Percentiles rank a stretch among this genome's conserved stretches.
These are phyloP conservation scores for Tripidium arundinaceum DNA, from an alignment of 202 grass and related monocot genomes.

Conservation along the genomic window DNA sequence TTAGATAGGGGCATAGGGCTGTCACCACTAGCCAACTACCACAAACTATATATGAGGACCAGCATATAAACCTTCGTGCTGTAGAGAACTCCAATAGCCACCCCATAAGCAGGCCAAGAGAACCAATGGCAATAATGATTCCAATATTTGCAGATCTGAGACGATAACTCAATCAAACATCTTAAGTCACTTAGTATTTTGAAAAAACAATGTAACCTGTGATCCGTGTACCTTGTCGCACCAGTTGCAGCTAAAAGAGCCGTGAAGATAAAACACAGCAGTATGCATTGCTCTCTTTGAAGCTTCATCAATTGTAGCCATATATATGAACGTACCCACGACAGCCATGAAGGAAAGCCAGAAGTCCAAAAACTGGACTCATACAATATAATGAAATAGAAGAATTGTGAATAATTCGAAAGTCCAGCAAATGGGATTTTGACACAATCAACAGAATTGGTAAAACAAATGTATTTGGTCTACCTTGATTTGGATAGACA, in stretches of 20 bases:
- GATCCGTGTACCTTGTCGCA: conserved; percentile 70
- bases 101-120: conserved; percentile 75
- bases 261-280: conserved; percentile 80
- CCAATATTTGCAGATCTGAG: conserved; percentile 85
- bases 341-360: conserved; percentile 99
- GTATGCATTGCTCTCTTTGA: conserved; percentile 92
- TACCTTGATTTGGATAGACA: too few species aligned
- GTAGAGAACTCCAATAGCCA: conserved; percentile 91
- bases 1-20: too few species aligned
- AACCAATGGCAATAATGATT: conserved; percentile 87
- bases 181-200: neutral
- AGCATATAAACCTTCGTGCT: conserved; percentile 52
- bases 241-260: conserved; percentile 85
- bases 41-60: too few species aligned
- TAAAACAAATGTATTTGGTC: conserved; percentile 5
- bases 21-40: too few species aligned
- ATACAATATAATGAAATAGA: neutral
- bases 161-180: conserved; percentile 22
- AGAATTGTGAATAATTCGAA: conserved; percentile 9
- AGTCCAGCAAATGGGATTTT: neutral
- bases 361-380: conserved; percentile 88
- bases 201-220: neutral
- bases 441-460: neutral
- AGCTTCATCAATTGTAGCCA: conserved; percentile 89
- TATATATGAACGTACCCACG: conserved; percentile 91